These are phyloP conservation scores for Ormosia semicastrata DNA, from an alignment of 306 rosid species.

Conservation along the genomic window DNA sequence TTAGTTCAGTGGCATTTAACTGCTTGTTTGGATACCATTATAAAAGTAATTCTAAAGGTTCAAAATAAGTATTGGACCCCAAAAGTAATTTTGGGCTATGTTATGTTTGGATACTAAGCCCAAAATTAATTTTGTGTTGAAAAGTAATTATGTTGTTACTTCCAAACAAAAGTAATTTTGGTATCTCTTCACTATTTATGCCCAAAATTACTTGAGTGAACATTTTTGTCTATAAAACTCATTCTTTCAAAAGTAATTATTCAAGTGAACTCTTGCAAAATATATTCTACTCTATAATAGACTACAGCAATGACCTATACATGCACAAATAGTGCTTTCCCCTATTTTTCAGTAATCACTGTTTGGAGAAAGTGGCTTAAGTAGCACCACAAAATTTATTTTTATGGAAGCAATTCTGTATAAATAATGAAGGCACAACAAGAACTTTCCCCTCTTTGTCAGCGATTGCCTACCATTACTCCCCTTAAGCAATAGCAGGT, in stretches of 20 bases:
- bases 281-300: no score
- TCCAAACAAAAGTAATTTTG: neutral
- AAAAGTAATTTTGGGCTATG: neutral
- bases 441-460: neutral
- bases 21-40: neutral
- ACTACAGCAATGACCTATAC: neutral
- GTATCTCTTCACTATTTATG: no score
- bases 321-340: neutral
- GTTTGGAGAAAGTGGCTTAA: neutral
- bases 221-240: neutral
- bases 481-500: conserved; percentile 8
- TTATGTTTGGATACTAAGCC: neutral
- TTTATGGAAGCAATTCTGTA: neutral
- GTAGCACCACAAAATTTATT: neutral
- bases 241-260: neutral
- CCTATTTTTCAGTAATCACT: neutral
- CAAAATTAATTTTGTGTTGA: neutral
- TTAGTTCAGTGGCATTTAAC: neutral
- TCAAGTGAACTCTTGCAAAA: neutral
- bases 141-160: neutral
- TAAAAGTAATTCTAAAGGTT: neutral
- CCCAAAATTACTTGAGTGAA: neutral
- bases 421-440: neutral
- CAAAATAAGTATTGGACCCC: neutral
- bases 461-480: neutral